phyloP scores from a whole-genome alignment of 23 red algal genomes.

The Gracilariopsis chorda region DNA sequence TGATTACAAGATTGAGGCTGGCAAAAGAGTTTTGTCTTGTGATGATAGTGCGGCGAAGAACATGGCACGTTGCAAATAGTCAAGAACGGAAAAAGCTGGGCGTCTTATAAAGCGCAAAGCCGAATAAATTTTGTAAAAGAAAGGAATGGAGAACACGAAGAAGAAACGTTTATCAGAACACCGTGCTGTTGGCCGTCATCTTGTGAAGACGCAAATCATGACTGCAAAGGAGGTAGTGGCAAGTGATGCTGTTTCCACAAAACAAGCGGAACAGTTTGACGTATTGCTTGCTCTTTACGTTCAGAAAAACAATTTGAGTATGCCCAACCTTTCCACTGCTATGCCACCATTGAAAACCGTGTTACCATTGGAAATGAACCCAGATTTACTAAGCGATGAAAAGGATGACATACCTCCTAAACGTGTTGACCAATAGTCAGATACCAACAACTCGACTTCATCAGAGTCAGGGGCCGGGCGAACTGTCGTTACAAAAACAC shows the following conservation, averaged over 20 bases:
- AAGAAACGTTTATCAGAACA: background rate
- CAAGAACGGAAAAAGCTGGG: background rate
- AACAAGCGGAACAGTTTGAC: constrained; percentile 25
- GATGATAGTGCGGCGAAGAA: background rate
- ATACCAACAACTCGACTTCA: too few relatives aligned
- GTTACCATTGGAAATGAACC: too few relatives aligned
- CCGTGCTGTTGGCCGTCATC: background rate
- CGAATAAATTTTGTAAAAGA: background rate
- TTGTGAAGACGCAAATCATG: background rate
- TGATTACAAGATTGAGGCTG: constrained; percentile 1
- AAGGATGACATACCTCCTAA: too few relatives aligned
- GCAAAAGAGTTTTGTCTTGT: background rate
- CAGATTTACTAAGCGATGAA: too few relatives aligned
- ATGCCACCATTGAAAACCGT: too few relatives aligned
- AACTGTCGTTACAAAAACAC: too few relatives aligned
- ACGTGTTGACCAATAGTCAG: too few relatives aligned
- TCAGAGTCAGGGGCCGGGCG: too few relatives aligned
- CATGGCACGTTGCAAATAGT: background rate
- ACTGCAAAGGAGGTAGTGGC: background rate
- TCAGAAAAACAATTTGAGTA: too few relatives aligned
- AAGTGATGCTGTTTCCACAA: background rate
- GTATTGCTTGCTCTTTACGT: too few relatives aligned
- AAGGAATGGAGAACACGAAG: background rate
- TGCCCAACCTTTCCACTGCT: too few relatives aligned
- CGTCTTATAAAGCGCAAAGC: background rate